Evolutionary conservation across 257 asterid species (phyloP).

Genomic region (Gentiana dahurica): DNA sequence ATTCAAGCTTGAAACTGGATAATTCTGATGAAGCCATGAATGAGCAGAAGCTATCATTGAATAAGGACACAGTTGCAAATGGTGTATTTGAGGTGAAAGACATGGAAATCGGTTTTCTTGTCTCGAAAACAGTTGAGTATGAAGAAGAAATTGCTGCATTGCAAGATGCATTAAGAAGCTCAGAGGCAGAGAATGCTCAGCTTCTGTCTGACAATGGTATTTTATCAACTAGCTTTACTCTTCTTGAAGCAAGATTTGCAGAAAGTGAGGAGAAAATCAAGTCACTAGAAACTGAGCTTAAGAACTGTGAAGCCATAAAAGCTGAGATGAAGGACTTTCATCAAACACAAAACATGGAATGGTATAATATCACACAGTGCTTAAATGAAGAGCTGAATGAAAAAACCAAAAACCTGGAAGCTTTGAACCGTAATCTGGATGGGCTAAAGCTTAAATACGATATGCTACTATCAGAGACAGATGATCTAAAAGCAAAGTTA

Average conservation of each 20-base stretch:
- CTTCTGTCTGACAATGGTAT: conserved; percentile 38
- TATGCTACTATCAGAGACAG: conserved; percentile 41
- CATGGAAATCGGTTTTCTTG: too few species aligned
- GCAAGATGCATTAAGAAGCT: conserved; percentile 32
- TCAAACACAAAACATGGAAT: conserved; percentile 25
- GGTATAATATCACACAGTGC: conserved; percentile 28
- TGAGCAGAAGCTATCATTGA: too few species aligned
- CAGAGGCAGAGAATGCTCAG: conserved; percentile 38
- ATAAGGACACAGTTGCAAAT: too few species aligned
- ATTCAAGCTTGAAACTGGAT: too few species aligned
- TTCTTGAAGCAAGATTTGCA: conserved; percentile 30
- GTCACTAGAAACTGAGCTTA: conserved; percentile 24
- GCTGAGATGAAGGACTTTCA: conserved; percentile 30
- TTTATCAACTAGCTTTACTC: conserved; percentile 25
- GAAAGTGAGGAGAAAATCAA: conserved; percentile 33
- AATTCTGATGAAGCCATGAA: too few species aligned
- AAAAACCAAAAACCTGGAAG: conserved; percentile 23
- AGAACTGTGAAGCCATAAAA: conserved; percentile 36
- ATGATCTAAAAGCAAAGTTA: conserved; percentile 30
- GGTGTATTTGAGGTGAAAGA: too few species aligned
- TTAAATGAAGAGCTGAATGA: conserved; percentile 23
- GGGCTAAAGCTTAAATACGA: conserved; percentile 38
- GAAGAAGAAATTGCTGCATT: conserved; percentile 14
- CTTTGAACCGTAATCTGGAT: conserved; percentile 30
- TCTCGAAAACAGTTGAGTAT: too few species aligned